Percentiles rank a stretch among this genome's conserved stretches.
Conservation (phyloP, 140 eudicot genomes). For the Bidens hawaiensis region DNA sequence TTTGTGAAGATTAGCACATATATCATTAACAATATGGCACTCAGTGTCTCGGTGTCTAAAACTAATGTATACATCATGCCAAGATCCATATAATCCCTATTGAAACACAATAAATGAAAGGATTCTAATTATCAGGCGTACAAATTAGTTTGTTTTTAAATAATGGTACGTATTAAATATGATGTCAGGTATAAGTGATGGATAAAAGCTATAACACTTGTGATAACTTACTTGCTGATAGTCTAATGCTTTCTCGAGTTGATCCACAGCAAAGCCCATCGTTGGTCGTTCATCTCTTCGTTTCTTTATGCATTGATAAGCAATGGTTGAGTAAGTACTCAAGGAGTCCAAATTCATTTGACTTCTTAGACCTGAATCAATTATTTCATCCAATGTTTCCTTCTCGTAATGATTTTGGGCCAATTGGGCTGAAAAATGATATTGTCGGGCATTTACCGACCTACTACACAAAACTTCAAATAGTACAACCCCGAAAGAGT, state of each 20-base stretch:
- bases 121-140: background rate
- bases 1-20: background rate
- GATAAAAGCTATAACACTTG: background rate
- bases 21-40: background rate
- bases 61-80: constrained; percentile 16
- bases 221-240: background rate
- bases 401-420: constrained; percentile 11
- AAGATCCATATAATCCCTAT: constrained; percentile 9
- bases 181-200: background rate
- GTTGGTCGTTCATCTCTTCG: constrained; percentile 17
- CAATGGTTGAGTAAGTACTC: constrained; percentile 15
- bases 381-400: constrained; percentile 12
- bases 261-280: constrained; percentile 15
- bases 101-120: background rate
- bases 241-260: constrained; percentile 20
- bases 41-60: background rate
- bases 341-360: constrained; percentile 16
- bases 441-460: background rate
- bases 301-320: constrained; percentile 9
- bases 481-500: constrained; percentile 29
- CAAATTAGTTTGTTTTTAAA: background rate
- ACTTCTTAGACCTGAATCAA: constrained; percentile 12
- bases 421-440: constrained; percentile 11
- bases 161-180: background rate
- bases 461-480: constrained; percentile 30